A percentile compares a stretch with the other conserved stretches of the same genome.
These are phyloP conservation scores for Blastocystis sp. DNA, from an alignment of 352 stramenopile genomes.

Conservation along the genomic window DNA sequence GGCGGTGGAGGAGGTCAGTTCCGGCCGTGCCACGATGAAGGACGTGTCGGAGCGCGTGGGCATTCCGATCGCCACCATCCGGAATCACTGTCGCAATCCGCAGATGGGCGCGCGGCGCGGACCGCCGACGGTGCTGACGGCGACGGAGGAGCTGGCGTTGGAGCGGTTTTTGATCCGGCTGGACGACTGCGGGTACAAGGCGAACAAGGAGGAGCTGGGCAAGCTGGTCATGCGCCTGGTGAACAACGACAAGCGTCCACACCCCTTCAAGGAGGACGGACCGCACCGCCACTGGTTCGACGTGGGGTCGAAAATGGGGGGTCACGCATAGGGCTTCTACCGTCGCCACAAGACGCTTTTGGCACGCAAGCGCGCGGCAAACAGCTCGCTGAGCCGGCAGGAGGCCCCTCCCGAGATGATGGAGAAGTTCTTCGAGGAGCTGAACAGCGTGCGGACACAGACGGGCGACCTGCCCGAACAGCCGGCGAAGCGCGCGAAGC, in stretches of 20 bases:
- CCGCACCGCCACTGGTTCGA: constrained; percentile 69
- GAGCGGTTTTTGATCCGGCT: constrained; percentile 58
- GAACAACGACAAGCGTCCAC: constrained; percentile 29
- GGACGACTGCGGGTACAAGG: constrained; percentile 64
- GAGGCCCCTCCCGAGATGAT: constrained; percentile 63
- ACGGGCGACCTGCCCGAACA: background rate
- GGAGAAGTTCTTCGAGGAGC: constrained; percentile 62
- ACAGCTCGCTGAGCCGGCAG: constrained; percentile 31
- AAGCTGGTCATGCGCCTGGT: constrained; percentile 66
- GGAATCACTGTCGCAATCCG: constrained; percentile 56
- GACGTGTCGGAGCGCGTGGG: constrained; percentile 39
- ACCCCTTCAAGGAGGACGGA: constrained; percentile 68
- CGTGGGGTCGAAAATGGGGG: background rate
- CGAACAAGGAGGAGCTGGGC: constrained; percentile 53
- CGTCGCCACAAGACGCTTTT: constrained; percentile 42
- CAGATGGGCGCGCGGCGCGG: constrained; percentile 43
- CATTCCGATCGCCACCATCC: constrained; percentile 64
- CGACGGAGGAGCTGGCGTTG: constrained; percentile 42
- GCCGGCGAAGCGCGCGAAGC: constrained; percentile 21
- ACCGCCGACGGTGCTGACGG: constrained; percentile 59
- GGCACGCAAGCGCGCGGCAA: constrained; percentile 3
- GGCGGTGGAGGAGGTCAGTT: constrained; percentile 57
- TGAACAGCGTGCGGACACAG: constrained; percentile 36
- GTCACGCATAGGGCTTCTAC: constrained; percentile 55
- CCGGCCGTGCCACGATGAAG: constrained; percentile 21